phyloP scores from a whole-genome alignment of 2,329 filamentous ascomycete genomes.

The Alternaria brassicicola region DNA sequence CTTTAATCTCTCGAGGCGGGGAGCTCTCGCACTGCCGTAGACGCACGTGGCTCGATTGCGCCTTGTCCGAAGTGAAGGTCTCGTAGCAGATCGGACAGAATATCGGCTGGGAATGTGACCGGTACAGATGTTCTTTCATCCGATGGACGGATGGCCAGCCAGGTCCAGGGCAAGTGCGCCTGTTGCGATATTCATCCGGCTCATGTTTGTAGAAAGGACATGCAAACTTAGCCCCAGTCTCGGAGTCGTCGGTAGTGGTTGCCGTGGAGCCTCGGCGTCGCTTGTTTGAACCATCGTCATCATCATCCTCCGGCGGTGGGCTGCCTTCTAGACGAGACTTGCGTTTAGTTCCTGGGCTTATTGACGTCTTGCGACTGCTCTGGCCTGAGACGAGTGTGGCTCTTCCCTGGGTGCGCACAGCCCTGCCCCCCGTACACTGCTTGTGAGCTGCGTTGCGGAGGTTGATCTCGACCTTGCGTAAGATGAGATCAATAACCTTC shows the following conservation, averaged over 20 bases:
- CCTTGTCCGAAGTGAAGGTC: conserved; percentile 43
- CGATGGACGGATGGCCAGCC: conserved; percentile 51
- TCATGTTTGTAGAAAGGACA: conserved; percentile 54
- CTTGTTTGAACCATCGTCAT: conserved; percentile 35
- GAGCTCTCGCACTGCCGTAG: conserved; percentile 31
- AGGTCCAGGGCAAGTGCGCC: conserved; percentile 47
- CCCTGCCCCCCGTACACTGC: conserved; percentile 25
- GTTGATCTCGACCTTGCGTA: conserved; percentile 38
- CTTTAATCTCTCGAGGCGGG: conserved; percentile 39
- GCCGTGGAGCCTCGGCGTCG: conserved; percentile 33
- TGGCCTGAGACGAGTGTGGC: background rate
- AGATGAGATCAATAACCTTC: conserved; percentile 36
- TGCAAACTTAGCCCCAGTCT: conserved; percentile 39
- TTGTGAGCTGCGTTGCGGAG: conserved; percentile 32
- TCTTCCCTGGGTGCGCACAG: conserved; percentile 5
- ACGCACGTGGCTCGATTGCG: conserved; percentile 44
- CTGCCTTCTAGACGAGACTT: conserved; percentile 30
- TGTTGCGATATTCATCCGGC: conserved; percentile 43
- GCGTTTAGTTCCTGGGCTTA: conserved; percentile 29
- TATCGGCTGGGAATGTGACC: conserved; percentile 47
- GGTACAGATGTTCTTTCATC: conserved; percentile 53
- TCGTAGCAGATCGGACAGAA: conserved; percentile 50
- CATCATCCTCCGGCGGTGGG: conserved; percentile 24
- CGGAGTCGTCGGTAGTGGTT: conserved; percentile 33
- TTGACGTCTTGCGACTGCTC: conserved; percentile 21